Percentiles rank a stretch among this genome's conserved stretches.
Evolutionary conservation across 768 basidiomycete genomes (phyloP).

Genomic region (Pleurotus sapidus): DNA sequence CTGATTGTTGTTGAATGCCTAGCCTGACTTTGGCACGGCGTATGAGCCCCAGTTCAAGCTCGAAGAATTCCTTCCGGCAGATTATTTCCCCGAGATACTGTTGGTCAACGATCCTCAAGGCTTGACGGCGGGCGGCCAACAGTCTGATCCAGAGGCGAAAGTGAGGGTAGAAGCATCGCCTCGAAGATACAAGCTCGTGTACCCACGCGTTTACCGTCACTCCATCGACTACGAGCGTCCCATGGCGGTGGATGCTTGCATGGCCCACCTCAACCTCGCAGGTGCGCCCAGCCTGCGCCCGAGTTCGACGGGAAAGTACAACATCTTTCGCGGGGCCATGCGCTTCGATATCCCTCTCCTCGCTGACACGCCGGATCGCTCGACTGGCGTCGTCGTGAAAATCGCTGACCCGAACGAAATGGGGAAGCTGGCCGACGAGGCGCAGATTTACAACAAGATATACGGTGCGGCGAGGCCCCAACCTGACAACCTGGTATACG

Average conservation of each 20-base stretch:
- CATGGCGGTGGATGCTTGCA: too few relatives aligned
- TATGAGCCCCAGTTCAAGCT: constrained; percentile 14
- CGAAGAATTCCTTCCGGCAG: constrained; percentile 18
- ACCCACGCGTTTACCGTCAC: constrained; percentile 6
- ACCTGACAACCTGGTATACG: neutral
- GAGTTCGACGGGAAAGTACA: constrained; percentile 15
- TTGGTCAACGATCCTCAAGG: constrained; percentile 20
- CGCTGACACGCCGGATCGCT: constrained; percentile 17
- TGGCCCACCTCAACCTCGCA: constrained; percentile 15
- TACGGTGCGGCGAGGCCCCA: neutral
- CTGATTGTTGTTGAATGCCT: neutral
- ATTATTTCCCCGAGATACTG: constrained; percentile 21
- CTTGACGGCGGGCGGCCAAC: constrained; percentile 4
- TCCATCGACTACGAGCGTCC: neutral
- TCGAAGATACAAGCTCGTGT: constrained; percentile 15
- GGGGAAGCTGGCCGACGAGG: constrained; percentile 29
- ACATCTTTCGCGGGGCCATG: constrained; percentile 36
- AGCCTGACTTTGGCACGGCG: neutral
- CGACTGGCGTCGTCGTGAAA: constrained; percentile 30
- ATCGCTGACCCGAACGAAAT: constrained; percentile 23
- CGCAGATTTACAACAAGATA: constrained; percentile 27
- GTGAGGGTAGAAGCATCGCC: constrained; percentile 2
- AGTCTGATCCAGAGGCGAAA: neutral
- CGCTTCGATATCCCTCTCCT: constrained; percentile 31
- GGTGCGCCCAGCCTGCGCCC: constrained; percentile 11